These are phyloP conservation scores for Thuja plicata DNA, from an alignment of 83 land plant genomes.

Conservation along the genomic window DNA sequence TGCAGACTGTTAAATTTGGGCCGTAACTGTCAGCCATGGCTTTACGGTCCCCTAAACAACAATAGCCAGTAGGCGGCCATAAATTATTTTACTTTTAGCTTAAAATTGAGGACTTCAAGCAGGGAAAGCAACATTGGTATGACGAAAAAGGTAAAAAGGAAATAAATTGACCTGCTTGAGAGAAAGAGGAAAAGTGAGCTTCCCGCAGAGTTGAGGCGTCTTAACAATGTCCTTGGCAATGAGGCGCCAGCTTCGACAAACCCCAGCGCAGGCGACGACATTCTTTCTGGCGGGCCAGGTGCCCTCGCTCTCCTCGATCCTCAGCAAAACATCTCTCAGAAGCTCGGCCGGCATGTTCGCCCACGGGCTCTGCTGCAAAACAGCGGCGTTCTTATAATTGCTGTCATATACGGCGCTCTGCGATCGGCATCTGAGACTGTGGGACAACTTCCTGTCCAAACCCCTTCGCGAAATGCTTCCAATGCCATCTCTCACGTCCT, in stretches of 20 bases:
- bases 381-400: constrained; percentile 20
- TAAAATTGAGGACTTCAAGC: background rate
- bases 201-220: constrained; percentile 54
- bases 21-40: background rate
- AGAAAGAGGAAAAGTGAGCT: constrained; percentile 71
- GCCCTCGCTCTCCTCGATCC: constrained; percentile 55
- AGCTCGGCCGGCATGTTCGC: constrained; percentile 75
- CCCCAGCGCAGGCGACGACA: constrained; percentile 79
- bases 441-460: constrained; percentile 43
- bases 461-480: constrained; percentile 64
- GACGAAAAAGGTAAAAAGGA: background rate
- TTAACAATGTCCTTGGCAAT: constrained; percentile 70
- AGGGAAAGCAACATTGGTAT: background rate
- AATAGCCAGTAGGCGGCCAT: no score
- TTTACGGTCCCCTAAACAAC: background rate
- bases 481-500: constrained; percentile 57
- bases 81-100: background rate
- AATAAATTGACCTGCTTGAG: constrained; percentile 59
- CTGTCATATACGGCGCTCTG: constrained; percentile 32
- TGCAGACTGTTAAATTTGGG: background rate
- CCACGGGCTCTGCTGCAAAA: constrained; percentile 62
- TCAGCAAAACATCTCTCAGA: constrained; percentile 53
- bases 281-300: constrained; percentile 57
- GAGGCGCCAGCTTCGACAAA: constrained; percentile 69
- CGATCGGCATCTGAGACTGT: constrained; percentile 47